These are phyloP conservation scores for Antarctomyces pellizariae DNA, from an alignment of 495 filamentous ascomycete species.

Conservation along the genomic window DNA sequence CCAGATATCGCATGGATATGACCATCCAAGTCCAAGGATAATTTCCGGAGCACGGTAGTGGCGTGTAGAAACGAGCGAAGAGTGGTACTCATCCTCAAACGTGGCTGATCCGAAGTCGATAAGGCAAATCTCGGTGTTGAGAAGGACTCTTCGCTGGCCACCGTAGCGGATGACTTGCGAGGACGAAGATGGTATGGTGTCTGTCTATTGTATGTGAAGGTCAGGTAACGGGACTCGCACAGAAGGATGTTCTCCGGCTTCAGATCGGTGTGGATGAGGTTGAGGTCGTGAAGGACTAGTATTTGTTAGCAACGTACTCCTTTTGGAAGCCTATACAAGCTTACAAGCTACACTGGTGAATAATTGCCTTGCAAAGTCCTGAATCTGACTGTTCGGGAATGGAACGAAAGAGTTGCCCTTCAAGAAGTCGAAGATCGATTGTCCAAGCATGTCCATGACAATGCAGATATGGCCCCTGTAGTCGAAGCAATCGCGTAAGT, in stretches of 20 bases:
- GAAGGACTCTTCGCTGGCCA: constrained; percentile 63
- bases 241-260: constrained; percentile 97
- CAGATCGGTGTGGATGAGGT: constrained; percentile 92
- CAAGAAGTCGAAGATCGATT: constrained; percentile 95
- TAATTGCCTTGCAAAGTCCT: constrained; percentile 83
- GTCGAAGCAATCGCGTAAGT: constrained; percentile 92
- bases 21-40: constrained; percentile 92
- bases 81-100: constrained; percentile 96
- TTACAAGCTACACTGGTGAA: constrained; percentile 97
- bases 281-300: constrained; percentile 83
- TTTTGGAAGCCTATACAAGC: constrained; percentile 15
- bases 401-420: constrained; percentile 88
- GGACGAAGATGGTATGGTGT: constrained; percentile 80
- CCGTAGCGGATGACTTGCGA: constrained; percentile 51
- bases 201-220: constrained; percentile 84
- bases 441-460: constrained; percentile 85
- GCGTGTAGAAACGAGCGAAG: constrained; percentile 83
- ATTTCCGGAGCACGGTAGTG: constrained; percentile 96
- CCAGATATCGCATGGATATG: constrained; percentile 95
- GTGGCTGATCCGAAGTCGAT: constrained; percentile 98
- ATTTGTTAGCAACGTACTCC: constrained; percentile 12
- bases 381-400: constrained; percentile 97
- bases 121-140: constrained; percentile 87
- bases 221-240: constrained; percentile 74
- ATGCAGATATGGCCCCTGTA: constrained; percentile 97